Base-by-base conservation (phyloP, 2,329 filamentous ascomycete species). In the Davidsoniella neocaledoniae region DNA sequence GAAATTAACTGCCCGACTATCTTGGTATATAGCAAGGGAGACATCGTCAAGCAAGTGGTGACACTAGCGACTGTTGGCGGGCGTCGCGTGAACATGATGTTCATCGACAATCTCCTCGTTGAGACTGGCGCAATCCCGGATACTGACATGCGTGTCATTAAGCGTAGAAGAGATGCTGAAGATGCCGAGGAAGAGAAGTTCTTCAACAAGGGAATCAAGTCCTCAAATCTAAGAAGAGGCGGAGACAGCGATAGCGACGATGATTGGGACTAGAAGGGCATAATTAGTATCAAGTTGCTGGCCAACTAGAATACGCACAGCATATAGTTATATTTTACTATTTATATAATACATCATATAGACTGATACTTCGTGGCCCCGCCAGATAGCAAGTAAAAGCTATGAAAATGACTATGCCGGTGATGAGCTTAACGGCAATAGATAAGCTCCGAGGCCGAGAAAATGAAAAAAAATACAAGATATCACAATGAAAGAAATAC, bases 1-100 rank as follows among this genome's bases (percentile, higher is more conserved):
- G 91, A 96, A 59, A 75, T 76, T 51, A 98, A 98, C 63, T 94
- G 87, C 52, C 91, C 91, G 1, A 98, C 91, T 0, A 86, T 98
- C 36, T 62, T 98, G 55, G 76, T 94, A 0, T 98, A 98, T 66
- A 83, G 81, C 61, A 86, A 94, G 58, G 87, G 86, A 16, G 86
- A 98, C 61, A 94, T 98, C 56, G 79, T 80, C 62, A 86, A 79
- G 67, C 91, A 98, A 66, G 67, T 95, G 47, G 83, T 98, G n/a
- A 96, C 90, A 3, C 67, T 98, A 55, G 74, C 77, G 58, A 85
- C 86, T 48, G 65, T 96, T 43, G 78, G 79, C 8, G 91, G 91
- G 3, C 72, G 76, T 3, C 72, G 74, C 55, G 86, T 81, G 51
- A 79, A 70, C 56, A 72, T 86, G 68, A 66, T 75, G 65, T 80